Evolutionary conservation across 2,329 filamentous ascomycete species (phyloP).

Genomic region (Davidsoniella eucalypti): DNA sequence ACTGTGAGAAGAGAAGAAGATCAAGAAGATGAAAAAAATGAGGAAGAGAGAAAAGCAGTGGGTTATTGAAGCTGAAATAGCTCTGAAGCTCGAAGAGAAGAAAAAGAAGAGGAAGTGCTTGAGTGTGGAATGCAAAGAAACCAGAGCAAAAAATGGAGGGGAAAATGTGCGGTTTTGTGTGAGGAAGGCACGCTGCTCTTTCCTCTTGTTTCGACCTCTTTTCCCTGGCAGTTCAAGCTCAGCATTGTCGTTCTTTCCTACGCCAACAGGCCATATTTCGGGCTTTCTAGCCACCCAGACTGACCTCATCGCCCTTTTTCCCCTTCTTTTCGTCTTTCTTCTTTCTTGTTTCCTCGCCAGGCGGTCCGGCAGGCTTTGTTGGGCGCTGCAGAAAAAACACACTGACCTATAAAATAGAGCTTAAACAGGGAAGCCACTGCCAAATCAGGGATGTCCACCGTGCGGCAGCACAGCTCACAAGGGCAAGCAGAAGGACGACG

Average conservation of each 20-base stretch:
- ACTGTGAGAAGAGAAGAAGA: constrained; percentile 1
- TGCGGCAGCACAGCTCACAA: too few species aligned
- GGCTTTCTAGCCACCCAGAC: not conserved
- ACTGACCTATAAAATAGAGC: not conserved
- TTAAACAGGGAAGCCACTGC: constrained; percentile 1
- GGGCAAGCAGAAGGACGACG: too few species aligned
- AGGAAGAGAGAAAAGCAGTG: not conserved
- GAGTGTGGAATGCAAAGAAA: constrained; percentile 6
- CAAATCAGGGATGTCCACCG: not conserved
- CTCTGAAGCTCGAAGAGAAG: constrained; percentile 1
- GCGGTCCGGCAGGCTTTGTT: too few species aligned
- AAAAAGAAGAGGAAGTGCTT: constrained; percentile 1
- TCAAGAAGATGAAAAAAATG: constrained; percentile 1
- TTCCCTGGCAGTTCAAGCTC: too few species aligned
- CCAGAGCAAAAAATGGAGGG: constrained; percentile 7
- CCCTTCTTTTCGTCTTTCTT: not conserved
- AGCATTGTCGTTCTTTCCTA: not conserved
- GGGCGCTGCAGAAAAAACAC: too few species aligned
- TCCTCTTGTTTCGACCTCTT: not conserved
- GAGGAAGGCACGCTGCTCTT: constrained; percentile 1
- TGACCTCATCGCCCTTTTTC: not conserved
- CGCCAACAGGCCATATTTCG: not conserved
- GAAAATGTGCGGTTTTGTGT: constrained; percentile 9
- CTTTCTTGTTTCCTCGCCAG: not conserved
- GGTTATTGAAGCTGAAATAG: constrained; percentile 4